phyloP scores from a whole-genome alignment of 192 early-diverging fungal species.

The Coemansia sp. region DNA sequence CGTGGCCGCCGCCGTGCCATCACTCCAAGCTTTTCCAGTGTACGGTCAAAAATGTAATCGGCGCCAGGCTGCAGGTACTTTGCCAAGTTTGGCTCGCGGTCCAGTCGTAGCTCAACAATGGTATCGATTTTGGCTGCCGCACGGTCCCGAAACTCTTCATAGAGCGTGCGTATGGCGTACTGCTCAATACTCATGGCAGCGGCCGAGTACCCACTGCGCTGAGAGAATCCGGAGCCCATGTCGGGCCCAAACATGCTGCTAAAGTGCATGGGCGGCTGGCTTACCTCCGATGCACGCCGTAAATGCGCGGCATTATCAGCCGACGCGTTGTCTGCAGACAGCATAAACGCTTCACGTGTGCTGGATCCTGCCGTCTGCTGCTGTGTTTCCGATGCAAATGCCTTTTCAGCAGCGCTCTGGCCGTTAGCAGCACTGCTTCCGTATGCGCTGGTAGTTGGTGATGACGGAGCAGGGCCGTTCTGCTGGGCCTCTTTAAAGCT shows the following conservation, averaged over 20 bases:
- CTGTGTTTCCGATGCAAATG: neutral
- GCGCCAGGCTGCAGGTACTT: conserved; percentile 60
- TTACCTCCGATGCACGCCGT: neutral
- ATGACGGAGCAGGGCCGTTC: conserved; percentile 16
- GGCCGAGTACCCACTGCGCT: neutral
- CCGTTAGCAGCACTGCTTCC: neutral
- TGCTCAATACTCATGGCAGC: conserved; percentile 35
- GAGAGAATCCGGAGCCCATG: conserved; percentile 2
- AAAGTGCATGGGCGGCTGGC: neutral
- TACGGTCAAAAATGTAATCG: conserved; percentile 79
- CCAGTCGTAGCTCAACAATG: conserved; percentile 44
- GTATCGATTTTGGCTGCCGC: conserved; percentile 40
- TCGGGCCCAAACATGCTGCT: neutral
- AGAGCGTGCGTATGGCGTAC: conserved; percentile 42
- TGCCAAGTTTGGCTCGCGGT: conserved; percentile 63
- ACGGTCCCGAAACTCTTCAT: conserved; percentile 46
- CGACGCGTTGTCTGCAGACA: conserved; percentile 1
- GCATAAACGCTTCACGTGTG: neutral
- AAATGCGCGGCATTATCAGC: conserved; percentile 3
- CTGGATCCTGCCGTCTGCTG: neutral
- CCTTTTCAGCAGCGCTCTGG: neutral
- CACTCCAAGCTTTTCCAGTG: conserved; percentile 73
- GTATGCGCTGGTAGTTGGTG: conserved; percentile 10
- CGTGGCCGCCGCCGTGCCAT: conserved; percentile 82
- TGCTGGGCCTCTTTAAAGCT: conserved; percentile 46